Evolutionary conservation across 331 rosid species (phyloP).

Genomic region (Malus hybrid): DNA sequence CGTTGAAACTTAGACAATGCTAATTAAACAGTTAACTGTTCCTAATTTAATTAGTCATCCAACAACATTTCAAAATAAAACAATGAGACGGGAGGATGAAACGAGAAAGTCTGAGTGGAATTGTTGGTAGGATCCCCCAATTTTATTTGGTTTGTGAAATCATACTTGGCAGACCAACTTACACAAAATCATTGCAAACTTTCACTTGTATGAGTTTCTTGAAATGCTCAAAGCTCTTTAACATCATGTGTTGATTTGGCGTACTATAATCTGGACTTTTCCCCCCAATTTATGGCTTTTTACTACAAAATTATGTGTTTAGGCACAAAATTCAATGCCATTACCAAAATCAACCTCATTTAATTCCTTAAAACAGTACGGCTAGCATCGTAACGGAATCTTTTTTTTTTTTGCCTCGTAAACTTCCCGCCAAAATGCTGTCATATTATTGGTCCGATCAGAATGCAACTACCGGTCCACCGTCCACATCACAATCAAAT

Average conservation of each 20-base stretch:
- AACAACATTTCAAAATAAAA: too few species aligned
- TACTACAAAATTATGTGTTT: background rate
- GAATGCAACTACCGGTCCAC: background rate
- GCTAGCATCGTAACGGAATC: slow-evolving; percentile 11
- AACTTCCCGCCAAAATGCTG: slow-evolving; percentile 21
- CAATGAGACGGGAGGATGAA: too few species aligned
- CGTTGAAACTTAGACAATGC: too few species aligned
- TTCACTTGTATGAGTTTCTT: slow-evolving; percentile 8
- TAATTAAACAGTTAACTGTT: too few species aligned
- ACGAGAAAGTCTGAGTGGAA: too few species aligned
- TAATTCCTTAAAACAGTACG: slow-evolving; percentile 7
- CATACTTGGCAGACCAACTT: background rate
- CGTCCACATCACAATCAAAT: background rate
- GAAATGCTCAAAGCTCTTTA: background rate
- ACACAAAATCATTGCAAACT: slow-evolving; percentile 6
- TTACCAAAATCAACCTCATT: slow-evolving; percentile 11
- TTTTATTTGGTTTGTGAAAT: too few species aligned
- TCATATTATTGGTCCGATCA: background rate
- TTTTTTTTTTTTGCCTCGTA: background rate
- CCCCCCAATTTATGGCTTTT: slow-evolving; percentile 17
- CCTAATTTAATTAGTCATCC: too few species aligned
- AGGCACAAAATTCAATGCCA: slow-evolving; percentile 6
- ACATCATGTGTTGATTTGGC: background rate
- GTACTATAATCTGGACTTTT: background rate
- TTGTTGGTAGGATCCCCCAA: too few species aligned